Conservation (phyloP, 495 filamentous ascomycete species). For the Thermochaetoides thermophila region DNA sequence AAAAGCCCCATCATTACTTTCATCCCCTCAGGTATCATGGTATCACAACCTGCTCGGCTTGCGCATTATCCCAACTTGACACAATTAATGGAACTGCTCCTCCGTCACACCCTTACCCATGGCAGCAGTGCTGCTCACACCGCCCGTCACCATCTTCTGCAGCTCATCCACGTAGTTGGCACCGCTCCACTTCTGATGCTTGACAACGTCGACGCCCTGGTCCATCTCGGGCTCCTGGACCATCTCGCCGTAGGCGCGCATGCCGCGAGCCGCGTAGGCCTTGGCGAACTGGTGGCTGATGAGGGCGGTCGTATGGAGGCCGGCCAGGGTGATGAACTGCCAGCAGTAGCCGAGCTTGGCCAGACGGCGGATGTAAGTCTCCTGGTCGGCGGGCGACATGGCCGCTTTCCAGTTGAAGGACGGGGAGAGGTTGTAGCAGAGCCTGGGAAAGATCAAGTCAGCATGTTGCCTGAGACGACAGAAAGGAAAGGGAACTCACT, state of each 20-base stretch:
- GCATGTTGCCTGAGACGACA: not conserved
- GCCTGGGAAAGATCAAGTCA: conserved; percentile 28
- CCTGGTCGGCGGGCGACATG: conserved; percentile 84
- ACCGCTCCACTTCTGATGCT: conserved; percentile 96
- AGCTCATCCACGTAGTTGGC: conserved; percentile 88
- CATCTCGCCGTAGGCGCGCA: conserved; percentile 92
- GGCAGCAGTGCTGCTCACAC: conserved; percentile 76
- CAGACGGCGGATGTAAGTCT: conserved; percentile 90
- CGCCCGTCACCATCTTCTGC: conserved; percentile 93
- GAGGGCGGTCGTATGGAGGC: conserved; percentile 86
- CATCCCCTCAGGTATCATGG: no score
- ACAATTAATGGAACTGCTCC: conserved; percentile 62
- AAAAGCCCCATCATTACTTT: no score
- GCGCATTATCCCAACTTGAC: not conserved
- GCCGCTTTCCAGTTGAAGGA: conserved; percentile 99
- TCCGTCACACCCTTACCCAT: conserved; percentile 98
- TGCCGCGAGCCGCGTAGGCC: conserved; percentile 67
- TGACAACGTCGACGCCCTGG: conserved; percentile 78
- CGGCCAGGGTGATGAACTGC: conserved; percentile 99
- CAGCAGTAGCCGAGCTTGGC: conserved; percentile 86
- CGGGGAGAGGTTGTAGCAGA: conserved; percentile 93
- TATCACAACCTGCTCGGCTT: no score
- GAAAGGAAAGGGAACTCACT: conserved; percentile 38
- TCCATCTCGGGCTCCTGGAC: conserved; percentile 97
- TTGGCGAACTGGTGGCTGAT: conserved; percentile 77